A percentile compares a stretch with the other conserved stretches of the same genome.
Conservation (phyloP, 78 protist species). For the Bodo saltans region DNA sequence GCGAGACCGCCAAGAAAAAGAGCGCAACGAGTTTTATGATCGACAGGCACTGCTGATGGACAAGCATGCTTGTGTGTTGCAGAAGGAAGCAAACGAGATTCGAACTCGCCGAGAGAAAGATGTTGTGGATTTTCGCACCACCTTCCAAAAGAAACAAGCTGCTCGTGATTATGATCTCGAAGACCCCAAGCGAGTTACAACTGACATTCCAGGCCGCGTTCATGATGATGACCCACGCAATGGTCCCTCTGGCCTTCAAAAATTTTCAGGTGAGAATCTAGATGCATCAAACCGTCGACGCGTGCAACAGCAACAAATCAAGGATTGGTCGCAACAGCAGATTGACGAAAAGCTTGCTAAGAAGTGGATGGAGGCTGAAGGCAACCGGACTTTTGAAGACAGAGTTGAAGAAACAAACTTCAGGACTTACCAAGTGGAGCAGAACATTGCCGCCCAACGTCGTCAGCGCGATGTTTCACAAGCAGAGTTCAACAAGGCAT, state of each 20-base stretch:
- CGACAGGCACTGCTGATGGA: conserved; percentile 9
- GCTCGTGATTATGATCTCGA: conserved; percentile 28
- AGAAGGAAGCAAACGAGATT: background rate
- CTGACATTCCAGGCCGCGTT: conserved; percentile 19
- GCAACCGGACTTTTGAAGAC: background rate
- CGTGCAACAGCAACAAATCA: conserved; percentile 9
- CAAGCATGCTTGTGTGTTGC: conserved; percentile 11
- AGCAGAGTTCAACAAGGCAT: conserved; percentile 27
- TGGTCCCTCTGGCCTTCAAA: conserved; percentile 1
- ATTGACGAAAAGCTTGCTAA: background rate
- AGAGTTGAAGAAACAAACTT: background rate
- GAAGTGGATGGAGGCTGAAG: background rate
- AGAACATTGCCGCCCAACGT: background rate
- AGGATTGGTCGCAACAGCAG: conserved; percentile 3
- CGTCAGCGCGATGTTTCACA: background rate
- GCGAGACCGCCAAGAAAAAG: background rate
- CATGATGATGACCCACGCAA: background rate
- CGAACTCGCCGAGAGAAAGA: background rate
- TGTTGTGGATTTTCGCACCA: background rate
- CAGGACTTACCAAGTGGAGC: conserved; percentile 8
- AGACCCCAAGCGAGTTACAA: background rate
- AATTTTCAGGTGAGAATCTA: conserved; percentile 37
- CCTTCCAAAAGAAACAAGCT: conserved; percentile 6
- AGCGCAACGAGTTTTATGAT: background rate
- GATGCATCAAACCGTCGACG: conserved; percentile 3